These are phyloP conservation scores for Hymenoscyphus infarciens DNA, from an alignment of 2,329 filamentous ascomycete genomes.

Conservation along the genomic window DNA sequence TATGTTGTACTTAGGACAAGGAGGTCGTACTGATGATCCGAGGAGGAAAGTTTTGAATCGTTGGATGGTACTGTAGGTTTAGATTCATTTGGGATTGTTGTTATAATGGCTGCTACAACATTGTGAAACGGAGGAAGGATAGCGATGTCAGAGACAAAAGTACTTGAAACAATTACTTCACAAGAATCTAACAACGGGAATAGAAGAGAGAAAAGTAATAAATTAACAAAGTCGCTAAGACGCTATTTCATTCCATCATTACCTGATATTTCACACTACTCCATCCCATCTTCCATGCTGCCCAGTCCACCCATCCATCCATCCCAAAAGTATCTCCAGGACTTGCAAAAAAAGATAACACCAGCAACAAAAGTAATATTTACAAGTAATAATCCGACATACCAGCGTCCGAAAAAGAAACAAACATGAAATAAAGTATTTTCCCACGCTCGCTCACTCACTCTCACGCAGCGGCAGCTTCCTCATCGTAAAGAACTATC, in stretches of 20 bases:
- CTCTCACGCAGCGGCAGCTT: conserved; percentile 10
- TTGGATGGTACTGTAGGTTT: too few relatives aligned
- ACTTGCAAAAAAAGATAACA: not conserved
- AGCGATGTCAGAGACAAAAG: too few relatives aligned
- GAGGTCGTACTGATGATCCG: too few relatives aligned
- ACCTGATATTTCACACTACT: conserved; percentile 2
- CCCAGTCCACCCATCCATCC: not conserved
- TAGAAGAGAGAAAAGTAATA: conserved; percentile 9
- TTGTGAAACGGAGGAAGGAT: too few relatives aligned
- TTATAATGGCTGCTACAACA: too few relatives aligned
- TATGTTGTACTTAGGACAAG: too few relatives aligned
- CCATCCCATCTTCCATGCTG: not conserved
- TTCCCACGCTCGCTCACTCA: not conserved
- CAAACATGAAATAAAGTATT: not conserved
- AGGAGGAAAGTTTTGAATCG: too few relatives aligned
- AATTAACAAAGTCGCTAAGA: conserved; percentile 25
- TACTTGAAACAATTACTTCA: not conserved
- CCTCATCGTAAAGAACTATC: conserved; percentile 28
- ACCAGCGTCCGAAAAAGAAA: conserved; percentile 1
- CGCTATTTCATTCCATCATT: conserved; percentile 24
- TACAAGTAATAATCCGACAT: conserved; percentile 18
- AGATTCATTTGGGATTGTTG: too few relatives aligned
- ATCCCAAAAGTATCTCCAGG: not conserved
- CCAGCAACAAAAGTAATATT: not conserved
- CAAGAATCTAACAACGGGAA: not conserved